Evolutionary conservation across 176 grass and related monocot species (phyloP), one percentile per base, ranked within the genome.

Genomic region (Stipa capillata): DNA sequence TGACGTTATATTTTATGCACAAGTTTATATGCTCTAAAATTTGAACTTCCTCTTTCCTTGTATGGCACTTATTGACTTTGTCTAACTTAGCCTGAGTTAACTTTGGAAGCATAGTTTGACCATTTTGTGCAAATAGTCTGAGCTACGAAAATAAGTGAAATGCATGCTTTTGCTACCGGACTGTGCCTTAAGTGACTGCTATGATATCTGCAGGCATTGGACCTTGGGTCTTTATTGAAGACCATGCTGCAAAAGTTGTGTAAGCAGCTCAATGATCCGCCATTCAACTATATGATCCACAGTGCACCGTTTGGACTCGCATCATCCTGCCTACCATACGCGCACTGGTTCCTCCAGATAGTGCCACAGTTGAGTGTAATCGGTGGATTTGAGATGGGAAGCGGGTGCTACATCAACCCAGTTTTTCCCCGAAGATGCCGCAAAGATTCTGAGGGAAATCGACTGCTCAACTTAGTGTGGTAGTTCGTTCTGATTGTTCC

Each of bases 291-390:
- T 53, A 90, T 99, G 80, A 91, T 99, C 62, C 92, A 99, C 33
- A 79, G 85, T 7, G 60, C 92, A 36, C 92, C 90, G 6, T 86
- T 91, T 74, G 75, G 83, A 8, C 77, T 84, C 1, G 55, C 88
- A 37, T 32, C 85, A 15, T 85, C 87, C 43, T 84, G 74, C 23
- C 35, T 83, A 18, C 83, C 85, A 36, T 95, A 93, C 32, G 65
- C 83, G 50, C 96, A 99, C 17, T 99, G 96, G 96, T 99, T 99
- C 82, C 84, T 95, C 43, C 96, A 95, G 77, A 95, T 99, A 60
- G 69, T 93, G 17, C 90, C 96, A 20, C 96, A 93, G 47, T 85
- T 95, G 72, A 88, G 83, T 73, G 58, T 80, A 27, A 45, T 78
- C n/a, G 96, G 88, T 15, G 96, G 96, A 40, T 95, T 99, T 65